phyloP scores from a whole-genome alignment of 164 flowering plant genomes.

The Piper betle region DNA sequence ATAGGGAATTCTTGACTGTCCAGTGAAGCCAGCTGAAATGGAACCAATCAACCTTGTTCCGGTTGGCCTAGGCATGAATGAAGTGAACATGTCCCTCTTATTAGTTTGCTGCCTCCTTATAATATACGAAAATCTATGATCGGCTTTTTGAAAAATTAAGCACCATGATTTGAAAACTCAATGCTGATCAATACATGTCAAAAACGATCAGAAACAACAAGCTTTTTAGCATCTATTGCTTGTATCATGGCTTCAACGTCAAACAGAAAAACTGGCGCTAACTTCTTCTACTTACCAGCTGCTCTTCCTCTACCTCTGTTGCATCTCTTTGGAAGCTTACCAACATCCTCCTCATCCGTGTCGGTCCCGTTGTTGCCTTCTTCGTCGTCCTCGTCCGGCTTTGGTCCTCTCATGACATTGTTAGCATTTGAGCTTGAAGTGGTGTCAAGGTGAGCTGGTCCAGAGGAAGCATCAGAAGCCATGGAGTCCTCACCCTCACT shows the following conservation, averaged over 20 bases:
- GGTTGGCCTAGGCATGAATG: too few species aligned
- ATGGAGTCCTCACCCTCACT: slow-evolving; percentile 62
- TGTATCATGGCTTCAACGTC: neutral
- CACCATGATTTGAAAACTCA: too few species aligned
- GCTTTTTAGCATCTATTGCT: neutral
- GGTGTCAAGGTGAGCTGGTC: slow-evolving; percentile 28
- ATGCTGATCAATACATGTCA: too few species aligned
- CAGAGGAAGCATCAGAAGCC: slow-evolving; percentile 86
- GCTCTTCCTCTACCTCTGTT: neutral
- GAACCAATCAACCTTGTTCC: too few species aligned
- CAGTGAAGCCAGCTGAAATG: too few species aligned
- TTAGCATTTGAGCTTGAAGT: neutral
- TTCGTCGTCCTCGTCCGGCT: neutral
- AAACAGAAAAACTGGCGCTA: neutral
- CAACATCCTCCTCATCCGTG: slow-evolving; percentile 6
- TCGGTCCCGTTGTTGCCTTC: neutral
- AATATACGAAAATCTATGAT: too few species aligned
- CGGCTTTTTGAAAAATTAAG: too few species aligned
- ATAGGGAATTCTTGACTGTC: too few species aligned
- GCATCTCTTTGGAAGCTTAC: neutral
- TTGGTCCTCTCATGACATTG: neutral
- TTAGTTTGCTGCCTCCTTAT: too few species aligned
- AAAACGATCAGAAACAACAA: too few species aligned
- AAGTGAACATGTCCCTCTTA: too few species aligned
- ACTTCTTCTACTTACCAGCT: neutral